Conservation (phyloP, 1,284 basidiomycete species). For the Clitocybe nebularis region DNA sequence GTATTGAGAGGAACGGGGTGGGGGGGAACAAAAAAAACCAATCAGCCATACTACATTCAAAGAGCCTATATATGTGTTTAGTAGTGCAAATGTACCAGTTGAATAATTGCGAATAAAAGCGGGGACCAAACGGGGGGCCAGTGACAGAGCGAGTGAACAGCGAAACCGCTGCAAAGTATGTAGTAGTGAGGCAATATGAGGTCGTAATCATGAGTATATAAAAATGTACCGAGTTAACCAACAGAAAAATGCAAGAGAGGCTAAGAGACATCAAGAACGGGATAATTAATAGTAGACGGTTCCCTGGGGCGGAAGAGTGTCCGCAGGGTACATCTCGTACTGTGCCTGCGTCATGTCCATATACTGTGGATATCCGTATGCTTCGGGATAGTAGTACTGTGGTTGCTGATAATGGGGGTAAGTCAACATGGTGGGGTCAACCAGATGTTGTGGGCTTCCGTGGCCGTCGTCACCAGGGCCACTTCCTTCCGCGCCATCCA, state of each 20-base stretch:
- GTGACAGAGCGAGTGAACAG: slow-evolving; percentile 3
- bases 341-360: slow-evolving; percentile 60
- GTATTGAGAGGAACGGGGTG: too few species aligned
- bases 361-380: slow-evolving; percentile 61
- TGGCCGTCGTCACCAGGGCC: slow-evolving; percentile 13
- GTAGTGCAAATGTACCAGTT: slow-evolving; percentile 6
- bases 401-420: slow-evolving; percentile 54
- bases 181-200: background rate
- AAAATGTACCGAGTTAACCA: slow-evolving; percentile 13
- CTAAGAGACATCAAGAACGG: slow-evolving; percentile 7
- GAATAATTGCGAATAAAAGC: slow-evolving; percentile 5
- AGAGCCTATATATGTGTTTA: slow-evolving; percentile 9
- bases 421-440: slow-evolving; percentile 34
- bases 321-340: slow-evolving; percentile 61
- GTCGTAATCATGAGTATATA: slow-evolving; percentile 16
- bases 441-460: slow-evolving; percentile 8
- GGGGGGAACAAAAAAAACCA: slow-evolving; percentile 3
- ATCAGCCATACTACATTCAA: slow-evolving; percentile 7
- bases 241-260: slow-evolving; percentile 8
- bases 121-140: background rate
- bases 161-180: slow-evolving; percentile 1
- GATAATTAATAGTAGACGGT: slow-evolving; percentile 53
- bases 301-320: slow-evolving; percentile 40
- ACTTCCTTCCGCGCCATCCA: slow-evolving; percentile 21
- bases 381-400: slow-evolving; percentile 64